phyloP scores from a whole-genome alignment of 2,329 filamentous ascomycete genomes.

The Periglandula ipomoeae region DNA sequence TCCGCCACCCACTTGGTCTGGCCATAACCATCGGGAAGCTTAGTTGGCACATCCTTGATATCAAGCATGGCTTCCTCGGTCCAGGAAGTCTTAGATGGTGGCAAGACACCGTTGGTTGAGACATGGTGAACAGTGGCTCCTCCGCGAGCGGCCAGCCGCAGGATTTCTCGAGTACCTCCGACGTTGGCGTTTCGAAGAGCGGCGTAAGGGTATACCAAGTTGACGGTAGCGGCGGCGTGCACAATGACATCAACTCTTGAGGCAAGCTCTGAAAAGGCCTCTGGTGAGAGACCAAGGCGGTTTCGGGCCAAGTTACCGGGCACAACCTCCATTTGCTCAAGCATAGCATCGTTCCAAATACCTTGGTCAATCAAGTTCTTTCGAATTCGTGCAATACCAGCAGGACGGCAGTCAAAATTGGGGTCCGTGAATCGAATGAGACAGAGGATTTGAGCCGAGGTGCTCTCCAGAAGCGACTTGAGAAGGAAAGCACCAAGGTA shows the following conservation, averaged over 20 bases:
- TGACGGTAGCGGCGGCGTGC: slow-evolving; percentile 70
- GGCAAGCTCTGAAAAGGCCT: slow-evolving; percentile 57
- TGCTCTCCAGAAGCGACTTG: slow-evolving; percentile 56
- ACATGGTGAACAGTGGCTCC: slow-evolving; percentile 69
- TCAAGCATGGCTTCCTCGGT: slow-evolving; percentile 58
- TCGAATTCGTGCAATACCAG: slow-evolving; percentile 63
- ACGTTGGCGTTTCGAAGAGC: slow-evolving; percentile 67
- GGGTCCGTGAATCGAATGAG: slow-evolving; percentile 66
- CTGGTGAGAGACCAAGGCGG: slow-evolving; percentile 57
- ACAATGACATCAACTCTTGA: slow-evolving; percentile 62
- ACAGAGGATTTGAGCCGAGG: slow-evolving; percentile 60
- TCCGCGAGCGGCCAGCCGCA: slow-evolving; percentile 58
- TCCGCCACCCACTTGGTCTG: slow-evolving; percentile 79
- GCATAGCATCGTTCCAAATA: slow-evolving; percentile 66
- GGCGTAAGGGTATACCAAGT: slow-evolving; percentile 74
- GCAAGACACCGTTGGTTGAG: slow-evolving; percentile 72
- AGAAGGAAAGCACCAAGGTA: slow-evolving; percentile 70
- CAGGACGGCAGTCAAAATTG: slow-evolving; percentile 51
- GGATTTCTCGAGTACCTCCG: slow-evolving; percentile 65
- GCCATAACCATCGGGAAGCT: slow-evolving; percentile 64
- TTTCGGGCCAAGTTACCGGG: slow-evolving; percentile 63
- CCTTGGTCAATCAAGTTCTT: slow-evolving; percentile 71
- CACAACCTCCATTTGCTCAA: slow-evolving; percentile 69
- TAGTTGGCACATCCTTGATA: slow-evolving; percentile 58
- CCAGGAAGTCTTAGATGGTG: slow-evolving; percentile 62